Base-by-base conservation (phyloP, 2,329 filamentous ascomycete species). In the Trichoderma polysporum region DNA sequence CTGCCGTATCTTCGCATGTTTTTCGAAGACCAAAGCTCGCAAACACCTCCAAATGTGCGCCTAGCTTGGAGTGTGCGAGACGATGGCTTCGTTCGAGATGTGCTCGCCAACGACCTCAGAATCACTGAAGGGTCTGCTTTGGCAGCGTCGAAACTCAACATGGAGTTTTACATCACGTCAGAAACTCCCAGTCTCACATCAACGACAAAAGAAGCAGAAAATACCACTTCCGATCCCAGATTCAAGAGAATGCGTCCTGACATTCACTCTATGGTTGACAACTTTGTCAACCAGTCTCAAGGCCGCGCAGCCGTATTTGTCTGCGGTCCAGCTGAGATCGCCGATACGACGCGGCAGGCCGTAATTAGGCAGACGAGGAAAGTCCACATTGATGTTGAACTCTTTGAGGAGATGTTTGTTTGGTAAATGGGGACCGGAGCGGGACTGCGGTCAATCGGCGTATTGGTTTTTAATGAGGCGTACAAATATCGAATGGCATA, bases 291-390 rank as follows among this genome's bases (percentile, higher is more conserved):
- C 19, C 56, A 66, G 0, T 69, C 69, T 8, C 70, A 69, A 9
- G 67, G 67, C 15, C 70, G 69, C 8, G 66, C 76, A 3, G 78
- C 78, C 1, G 76, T 80, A 1, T 74, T 79, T 37, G 75, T 76
- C 17, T 80, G 78, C 66, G 78, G 78, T 2, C 78, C 78, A 31
- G 74, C 72, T 8, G 70, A 70, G 22, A 78, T 80, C 77, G 77
- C 76, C 0, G 77, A 80, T 66, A 74, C 79, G 17, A 73, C 76
- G 39, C 69, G 78, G 45, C 68, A 66, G 59, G 74, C 75, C 1
- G 75, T 79, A 7, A 58, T 68, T 25, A 52, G 27, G 9, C 64
- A 67, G 12, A 65, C 59, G 17, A 64, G 54, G 29, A 63, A 59
- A 19, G 65, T 39, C 19, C 45, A 63, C 25, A 41, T 27, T 17